Base-by-base conservation (phyloP, 495 filamentous ascomycete genomes). In the Massariosphaeria phaeospora region DNA sequence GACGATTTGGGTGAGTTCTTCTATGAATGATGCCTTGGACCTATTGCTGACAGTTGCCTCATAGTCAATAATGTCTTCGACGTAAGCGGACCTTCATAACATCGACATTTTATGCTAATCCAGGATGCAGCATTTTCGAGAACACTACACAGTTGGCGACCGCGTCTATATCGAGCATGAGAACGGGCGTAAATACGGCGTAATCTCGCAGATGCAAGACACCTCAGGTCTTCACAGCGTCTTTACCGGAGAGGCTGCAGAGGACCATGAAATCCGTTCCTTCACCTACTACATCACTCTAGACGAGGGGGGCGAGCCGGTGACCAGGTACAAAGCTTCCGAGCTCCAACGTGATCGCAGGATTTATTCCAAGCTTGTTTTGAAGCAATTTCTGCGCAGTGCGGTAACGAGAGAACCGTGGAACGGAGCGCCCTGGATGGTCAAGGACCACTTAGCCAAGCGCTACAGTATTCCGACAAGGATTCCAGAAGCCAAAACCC, bases 351-450 rank as follows among this genome's bases (percentile, higher is more conserved):
- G 93, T 15, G 93, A 97, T 61, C 83, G 89, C 23, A 95, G 91
- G 63, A 81, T 88, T 4, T 99, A 97, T 69, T 95, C 91, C 33
- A 99, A 99, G 71, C 83, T 91, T 39, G 88, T 95, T 68, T 74
- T 99, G 45, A 83, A 91, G 25, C 86, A 89, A 2, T 97, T 96
- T 56, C 88, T 99, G 52, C 95, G 96, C 65, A 91, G 95, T 70
- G 93, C 89, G 6, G 85, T 95, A 12, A 88, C 84, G 11, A 76
- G 91, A 52, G 94, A 97, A 62, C 79, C 90, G 0, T 97, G 91
- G 91, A 87, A 79, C 36, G 91, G 91, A 3, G 93, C 93, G 0
- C 94, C 94, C 9, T 99, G 93, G 93, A 68, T 95, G 30, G 91
- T 97, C 18, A 97, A 96, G 70, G 78, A 84, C 17, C 80, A 86